phyloP scores from a whole-genome alignment of 805 yeast species.

The Saccharomycopsis schoenii region DNA sequence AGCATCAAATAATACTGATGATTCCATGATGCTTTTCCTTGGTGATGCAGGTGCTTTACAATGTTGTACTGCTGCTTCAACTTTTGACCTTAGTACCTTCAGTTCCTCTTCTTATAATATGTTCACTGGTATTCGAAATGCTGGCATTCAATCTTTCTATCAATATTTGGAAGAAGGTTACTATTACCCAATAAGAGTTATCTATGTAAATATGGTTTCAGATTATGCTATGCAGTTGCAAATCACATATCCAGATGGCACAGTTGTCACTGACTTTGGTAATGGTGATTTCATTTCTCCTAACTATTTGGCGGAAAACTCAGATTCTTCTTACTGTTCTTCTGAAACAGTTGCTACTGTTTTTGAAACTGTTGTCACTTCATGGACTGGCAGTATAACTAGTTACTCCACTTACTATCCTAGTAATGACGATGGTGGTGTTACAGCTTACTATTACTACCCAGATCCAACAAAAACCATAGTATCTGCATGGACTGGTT shows the following conservation, averaged over 20 bases:
- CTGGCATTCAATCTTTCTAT: constrained; percentile 12
- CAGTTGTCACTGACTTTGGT: neutral
- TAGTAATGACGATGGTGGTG: neutral
- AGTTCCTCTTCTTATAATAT: neutral
- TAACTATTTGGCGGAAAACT: neutral
- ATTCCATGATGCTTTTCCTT: constrained; percentile 26
- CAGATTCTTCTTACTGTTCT: neutral
- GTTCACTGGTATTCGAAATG: neutral
- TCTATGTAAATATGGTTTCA: constrained; percentile 21
- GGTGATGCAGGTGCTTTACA: constrained; percentile 27
- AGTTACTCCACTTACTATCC: neutral
- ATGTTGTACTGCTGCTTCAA: constrained; percentile 24
- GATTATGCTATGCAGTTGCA: constrained; percentile 18
- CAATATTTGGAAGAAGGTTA: constrained; percentile 20
- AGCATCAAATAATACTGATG: constrained; percentile 23
- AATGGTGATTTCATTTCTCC: constrained; percentile 16
- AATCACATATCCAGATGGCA: constrained; percentile 11
- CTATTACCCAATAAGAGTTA: constrained; percentile 25
- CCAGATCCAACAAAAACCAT: neutral
- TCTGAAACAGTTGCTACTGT: neutral
- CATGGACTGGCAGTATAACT: neutral
- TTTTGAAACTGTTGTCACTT: neutral
- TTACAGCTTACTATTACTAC: neutral
- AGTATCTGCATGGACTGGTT: neutral
- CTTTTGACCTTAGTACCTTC: neutral